phyloP scores from a whole-genome alignment of 2,329 filamentous ascomycete species.

The Dactylonectria macrodidyma region DNA sequence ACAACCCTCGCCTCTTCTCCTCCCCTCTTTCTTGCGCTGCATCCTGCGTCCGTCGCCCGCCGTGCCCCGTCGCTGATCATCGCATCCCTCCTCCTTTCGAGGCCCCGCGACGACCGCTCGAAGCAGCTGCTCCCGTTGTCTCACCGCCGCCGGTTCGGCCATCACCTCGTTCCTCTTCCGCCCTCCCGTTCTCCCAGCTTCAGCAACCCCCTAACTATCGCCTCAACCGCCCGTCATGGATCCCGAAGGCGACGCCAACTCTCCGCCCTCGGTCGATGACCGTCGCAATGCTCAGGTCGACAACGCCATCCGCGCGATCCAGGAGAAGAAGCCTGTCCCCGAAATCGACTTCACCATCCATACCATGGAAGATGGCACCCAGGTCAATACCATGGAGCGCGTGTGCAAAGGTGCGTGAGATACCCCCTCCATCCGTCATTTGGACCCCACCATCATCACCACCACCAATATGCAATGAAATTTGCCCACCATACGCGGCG shows the following conservation, averaged over 20 bases:
- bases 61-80: conserved; percentile 33
- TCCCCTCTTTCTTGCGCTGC: conserved; percentile 18
- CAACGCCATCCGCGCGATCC: conserved; percentile 92
- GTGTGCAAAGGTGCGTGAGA: conserved; percentile 92
- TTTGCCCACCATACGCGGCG: conserved; percentile 17
- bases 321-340: conserved; percentile 93
- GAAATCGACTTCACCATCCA: conserved; percentile 99
- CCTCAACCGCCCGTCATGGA: conserved; percentile 62
- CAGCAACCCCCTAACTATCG: conserved; percentile 25
- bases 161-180: conserved; percentile 29
- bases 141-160: conserved; percentile 47
- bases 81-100: conserved; percentile 22
- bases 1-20: conserved; percentile 35
- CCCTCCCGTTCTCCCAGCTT: not conserved
- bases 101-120: conserved; percentile 29
- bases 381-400: conserved; percentile 95
- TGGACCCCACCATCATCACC: conserved; percentile 44
- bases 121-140: conserved; percentile 37
- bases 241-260: conserved; percentile 58
- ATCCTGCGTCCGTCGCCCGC: conserved; percentile 20
- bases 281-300: conserved; percentile 78
- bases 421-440: conserved; percentile 33
- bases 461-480: conserved; percentile 31
- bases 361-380: conserved; percentile 96
- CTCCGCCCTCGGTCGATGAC: conserved; percentile 55